These are phyloP conservation scores for Pichia sp. DNA, from an alignment of 1,139 yeast species.

Conservation along the genomic window DNA sequence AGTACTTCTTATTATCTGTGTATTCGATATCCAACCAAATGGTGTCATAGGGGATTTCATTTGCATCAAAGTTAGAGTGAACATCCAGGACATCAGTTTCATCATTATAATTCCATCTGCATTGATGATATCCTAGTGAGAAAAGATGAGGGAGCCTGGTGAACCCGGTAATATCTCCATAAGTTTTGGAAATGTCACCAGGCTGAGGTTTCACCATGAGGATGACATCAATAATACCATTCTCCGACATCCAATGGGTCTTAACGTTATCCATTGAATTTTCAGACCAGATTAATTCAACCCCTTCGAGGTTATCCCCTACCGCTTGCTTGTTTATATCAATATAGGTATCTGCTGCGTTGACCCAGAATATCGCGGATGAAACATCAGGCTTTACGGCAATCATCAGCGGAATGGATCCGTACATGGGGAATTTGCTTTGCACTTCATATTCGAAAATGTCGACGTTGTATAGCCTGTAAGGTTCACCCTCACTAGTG, in stretches of 20 bases:
- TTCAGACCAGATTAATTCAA: conserved; percentile 9
- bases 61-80: conserved; percentile 59
- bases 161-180: conserved; percentile 70
- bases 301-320: conserved; percentile 5
- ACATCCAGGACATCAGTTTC: conserved; percentile 76
- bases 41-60: conserved; percentile 78
- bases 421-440: conserved; percentile 87
- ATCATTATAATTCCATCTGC: conserved; percentile 95
- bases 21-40: conserved; percentile 97
- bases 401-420: conserved; percentile 81
- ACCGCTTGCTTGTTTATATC: conserved; percentile 45
- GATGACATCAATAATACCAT: conserved; percentile 73
- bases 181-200: conserved; percentile 48
- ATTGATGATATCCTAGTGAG: conserved; percentile 88
- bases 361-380: conserved; percentile 85
- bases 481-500: conserved; percentile 59
- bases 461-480: conserved; percentile 85
- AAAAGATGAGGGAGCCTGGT: conserved; percentile 72
- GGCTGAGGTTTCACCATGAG: conserved; percentile 63
- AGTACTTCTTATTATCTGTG: conserved; percentile 76
- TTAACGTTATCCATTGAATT: conserved; percentile 22
- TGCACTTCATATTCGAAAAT: conserved; percentile 86
- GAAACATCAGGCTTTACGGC: conserved; percentile 55
- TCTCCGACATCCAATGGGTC: conserved; percentile 93
- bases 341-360: conserved; percentile 87